Base-by-base conservation (phyloP, 495 filamentous ascomycete genomes). In the Penicillium antarcticum region DNA sequence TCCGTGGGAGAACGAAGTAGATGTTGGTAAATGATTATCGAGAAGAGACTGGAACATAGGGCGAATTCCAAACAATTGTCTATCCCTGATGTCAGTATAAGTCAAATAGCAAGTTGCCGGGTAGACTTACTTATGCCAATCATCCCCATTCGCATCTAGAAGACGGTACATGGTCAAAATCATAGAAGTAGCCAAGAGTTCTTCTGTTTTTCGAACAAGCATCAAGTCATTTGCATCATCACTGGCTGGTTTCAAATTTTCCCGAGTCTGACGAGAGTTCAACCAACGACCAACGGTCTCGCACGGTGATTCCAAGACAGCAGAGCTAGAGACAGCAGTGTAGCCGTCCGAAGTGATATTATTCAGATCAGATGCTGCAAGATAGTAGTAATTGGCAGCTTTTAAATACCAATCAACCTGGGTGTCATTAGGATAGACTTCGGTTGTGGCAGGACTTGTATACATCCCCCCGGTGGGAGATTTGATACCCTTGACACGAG, bases 341-440 rank as follows among this genome's bases (percentile, higher is more conserved):
- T 73, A 75, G n/a, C 57, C 54, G 38, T 67, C 68, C 1, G 67
- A 68, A 2, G 64, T 60, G 12, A 42, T 46, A 4, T 50, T 56
- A 21, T 63, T 68, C 43, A 75, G 58, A 19, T 61, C 53, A 5
- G 63, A 64, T 23, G 58, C 55, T 5, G 70, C 61, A 34, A 75
- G 55, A 24, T 71, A 74, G 50, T 69, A 71, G 44, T 76, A 76
- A 40, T 73, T 74, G 21, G 66, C 65, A 13, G 66, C 70, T 41
- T 76, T 76, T 24, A 72, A 58, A 23, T 65, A 67, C 73, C 73
- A 76, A 33, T 76, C 71, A 4, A 68, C 66, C 14, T 69, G 53
- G 10, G 52, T 47, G 0, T 66, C 44, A 50, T 72, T 73, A 8
- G 70, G 70, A 41, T 76, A 76, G 6, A 46, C 55, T 51, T 76